Percentiles rank a stretch among this genome's conserved stretches.
Evolutionary conservation across 805 yeast genomes (phyloP).

Genomic region (Metschnikowia bowlesiae): DNA sequence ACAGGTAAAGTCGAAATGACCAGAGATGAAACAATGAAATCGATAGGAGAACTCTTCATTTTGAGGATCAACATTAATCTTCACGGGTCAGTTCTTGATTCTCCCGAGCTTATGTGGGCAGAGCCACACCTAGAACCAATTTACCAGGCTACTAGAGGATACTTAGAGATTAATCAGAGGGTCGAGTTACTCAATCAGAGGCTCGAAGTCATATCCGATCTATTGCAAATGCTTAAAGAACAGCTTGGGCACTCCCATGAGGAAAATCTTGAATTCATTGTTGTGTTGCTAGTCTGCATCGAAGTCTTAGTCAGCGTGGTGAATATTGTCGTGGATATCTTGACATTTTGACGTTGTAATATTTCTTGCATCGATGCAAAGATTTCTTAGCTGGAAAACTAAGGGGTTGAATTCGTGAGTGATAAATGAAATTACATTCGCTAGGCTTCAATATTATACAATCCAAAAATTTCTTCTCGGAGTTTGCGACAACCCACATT

Average conservation of each 20-base stretch:
- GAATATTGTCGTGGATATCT: conserved; percentile 64
- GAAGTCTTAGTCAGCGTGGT: conserved; percentile 86
- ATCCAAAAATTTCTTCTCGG: not conserved
- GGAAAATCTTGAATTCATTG: conserved; percentile 87
- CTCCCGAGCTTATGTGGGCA: conserved; percentile 98
- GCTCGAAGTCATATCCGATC: conserved; percentile 87
- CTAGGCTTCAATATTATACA: too few relatives aligned
- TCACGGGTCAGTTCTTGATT: conserved; percentile 86
- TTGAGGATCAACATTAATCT: conserved; percentile 75
- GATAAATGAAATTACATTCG: not conserved
- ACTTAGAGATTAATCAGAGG: conserved; percentile 90
- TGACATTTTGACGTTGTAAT: conserved; percentile 21
- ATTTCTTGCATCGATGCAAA: not conserved
- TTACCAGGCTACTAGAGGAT: conserved; percentile 95
- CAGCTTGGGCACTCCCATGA: conserved; percentile 92
- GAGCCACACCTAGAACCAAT: conserved; percentile 98
- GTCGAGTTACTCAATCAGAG: conserved; percentile 88
- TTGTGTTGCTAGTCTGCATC: conserved; percentile 84
- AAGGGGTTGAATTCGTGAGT: not conserved
- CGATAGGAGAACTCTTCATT: conserved; percentile 93
- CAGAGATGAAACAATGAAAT: conserved; percentile 92
- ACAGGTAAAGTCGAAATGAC: conserved; percentile 95
- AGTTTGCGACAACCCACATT: not conserved
- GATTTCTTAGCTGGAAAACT: not conserved
- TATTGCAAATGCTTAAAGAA: conserved; percentile 93